These are phyloP conservation scores for Pythium brassicae DNA, from an alignment of 352 stramenopile genomes.

Conservation along the genomic window DNA sequence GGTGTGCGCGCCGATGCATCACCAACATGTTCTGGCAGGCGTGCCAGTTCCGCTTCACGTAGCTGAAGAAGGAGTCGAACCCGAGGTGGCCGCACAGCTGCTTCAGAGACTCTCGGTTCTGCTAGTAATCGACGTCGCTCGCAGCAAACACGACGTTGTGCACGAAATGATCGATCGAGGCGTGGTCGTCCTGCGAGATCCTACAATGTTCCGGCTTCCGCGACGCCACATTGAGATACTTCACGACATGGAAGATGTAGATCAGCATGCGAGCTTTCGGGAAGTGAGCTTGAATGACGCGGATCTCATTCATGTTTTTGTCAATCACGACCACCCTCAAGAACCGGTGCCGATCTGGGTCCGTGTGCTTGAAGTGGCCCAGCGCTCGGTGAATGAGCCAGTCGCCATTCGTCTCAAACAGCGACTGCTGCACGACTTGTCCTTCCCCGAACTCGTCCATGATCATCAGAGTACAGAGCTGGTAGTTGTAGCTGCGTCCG, in stretches of 20 bases:
- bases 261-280: conserved; percentile 13
- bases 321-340: conserved; percentile 21
- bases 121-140: conserved; percentile 4
- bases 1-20: too few relatives aligned
- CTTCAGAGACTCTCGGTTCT: background rate
- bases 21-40: too few relatives aligned
- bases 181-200: conserved; percentile 5
- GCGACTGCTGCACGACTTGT: conserved; percentile 12
- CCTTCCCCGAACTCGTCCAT: conserved; percentile 18
- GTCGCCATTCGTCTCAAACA: conserved; percentile 16
- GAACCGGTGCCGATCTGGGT: conserved; percentile 8
- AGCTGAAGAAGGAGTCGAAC: too few relatives aligned
- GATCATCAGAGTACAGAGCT: conserved; percentile 17
- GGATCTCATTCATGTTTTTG: conserved; percentile 27
- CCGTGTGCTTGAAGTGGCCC: conserved; percentile 9
- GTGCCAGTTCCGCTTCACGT: too few relatives aligned
- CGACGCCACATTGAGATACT: conserved; percentile 10
- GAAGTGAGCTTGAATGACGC: conserved; percentile 13
- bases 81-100: too few relatives aligned
- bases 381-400: conserved; percentile 18
- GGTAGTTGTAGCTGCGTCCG: conserved; percentile 18
- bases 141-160: conserved; percentile 10
- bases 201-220: conserved; percentile 15
- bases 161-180: conserved; percentile 4
- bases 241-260: conserved; percentile 24